Evolutionary conservation across 257 asterid species (phyloP).

Genomic region (Linaria vulgaris): DNA sequence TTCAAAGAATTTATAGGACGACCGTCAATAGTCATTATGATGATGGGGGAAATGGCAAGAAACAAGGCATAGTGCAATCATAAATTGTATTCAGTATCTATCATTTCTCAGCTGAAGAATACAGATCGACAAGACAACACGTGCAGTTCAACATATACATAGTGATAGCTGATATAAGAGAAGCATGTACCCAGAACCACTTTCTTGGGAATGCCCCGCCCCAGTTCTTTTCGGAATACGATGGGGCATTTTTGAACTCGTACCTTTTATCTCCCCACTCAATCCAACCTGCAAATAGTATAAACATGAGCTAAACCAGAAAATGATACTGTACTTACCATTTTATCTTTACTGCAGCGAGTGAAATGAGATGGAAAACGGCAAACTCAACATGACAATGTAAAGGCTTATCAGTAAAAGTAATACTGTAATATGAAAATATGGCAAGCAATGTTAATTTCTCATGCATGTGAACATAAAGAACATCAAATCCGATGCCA

Average conservation of each 20-base stretch:
- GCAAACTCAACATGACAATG: constrained; percentile 7
- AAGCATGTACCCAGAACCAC: constrained; percentile 87
- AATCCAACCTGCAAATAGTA: constrained; percentile 78
- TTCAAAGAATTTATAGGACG: constrained; percentile 6
- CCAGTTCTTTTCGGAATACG: constrained; percentile 97
- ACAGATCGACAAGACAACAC: too few species aligned
- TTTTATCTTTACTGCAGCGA: constrained; percentile 9
- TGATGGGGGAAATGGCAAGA: neutral
- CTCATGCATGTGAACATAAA: neutral
- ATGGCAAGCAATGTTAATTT: constrained; percentile 6
- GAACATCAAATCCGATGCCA: neutral
- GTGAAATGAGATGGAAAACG: neutral
- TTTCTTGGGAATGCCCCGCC: constrained; percentile 92
- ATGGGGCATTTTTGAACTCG: constrained; percentile 91
- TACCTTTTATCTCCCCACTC: constrained; percentile 90
- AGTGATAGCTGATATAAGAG: constrained; percentile 5
- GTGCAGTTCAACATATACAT: too few species aligned
- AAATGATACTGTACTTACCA: neutral
- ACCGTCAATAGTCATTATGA: neutral
- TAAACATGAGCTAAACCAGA: constrained; percentile 8
- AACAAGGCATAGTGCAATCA: neutral
- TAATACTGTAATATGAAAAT: neutral
- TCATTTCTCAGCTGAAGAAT: too few species aligned
- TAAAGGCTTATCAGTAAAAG: neutral
- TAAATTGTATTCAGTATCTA: too few species aligned